Conservation (phyloP, 2,329 filamentous ascomycete species). For the Penicillium decumbens region DNA sequence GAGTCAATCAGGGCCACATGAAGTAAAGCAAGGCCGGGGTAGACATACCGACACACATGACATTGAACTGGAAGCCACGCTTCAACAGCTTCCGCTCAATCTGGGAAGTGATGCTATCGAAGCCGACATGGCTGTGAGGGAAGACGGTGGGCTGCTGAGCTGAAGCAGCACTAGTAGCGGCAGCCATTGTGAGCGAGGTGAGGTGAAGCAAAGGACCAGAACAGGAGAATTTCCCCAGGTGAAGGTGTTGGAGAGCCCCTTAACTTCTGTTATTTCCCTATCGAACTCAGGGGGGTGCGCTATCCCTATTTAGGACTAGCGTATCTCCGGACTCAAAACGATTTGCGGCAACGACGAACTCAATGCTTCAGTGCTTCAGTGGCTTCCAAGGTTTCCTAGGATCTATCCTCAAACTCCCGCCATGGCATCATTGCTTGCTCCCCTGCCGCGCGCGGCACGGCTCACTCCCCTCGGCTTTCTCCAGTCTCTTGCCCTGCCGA, state of each 20-base stretch:
- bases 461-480: slow-evolving; percentile 22
- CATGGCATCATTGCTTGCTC: slow-evolving; percentile 30
- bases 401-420: neutral
- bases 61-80: slow-evolving; percentile 99
- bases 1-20: neutral
- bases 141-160: slow-evolving; percentile 55
- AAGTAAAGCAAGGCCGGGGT: neutral
- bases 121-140: slow-evolving; percentile 97
- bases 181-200: slow-evolving; percentile 54
- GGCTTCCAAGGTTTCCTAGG: neutral
- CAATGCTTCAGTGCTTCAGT: neutral
- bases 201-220: slow-evolving; percentile 9
- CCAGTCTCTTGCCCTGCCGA: slow-evolving; percentile 45
- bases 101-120: slow-evolving; percentile 99
- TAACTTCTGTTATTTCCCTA: slow-evolving; percentile 22
- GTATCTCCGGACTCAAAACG: slow-evolving; percentile 21
- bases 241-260: slow-evolving; percentile 14
- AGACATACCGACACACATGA: slow-evolving; percentile 94
- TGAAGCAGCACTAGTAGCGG: slow-evolving; percentile 56
- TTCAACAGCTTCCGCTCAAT: slow-evolving; percentile 99
- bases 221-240: slow-evolving; percentile 14
- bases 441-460: slow-evolving; percentile 14
- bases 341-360: slow-evolving; percentile 5
- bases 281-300: slow-evolving; percentile 36
- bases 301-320: slow-evolving; percentile 32